Conservation (phyloP, 2,329 filamentous ascomycete species). For the Pseudogymnoascus sp. region DNA sequence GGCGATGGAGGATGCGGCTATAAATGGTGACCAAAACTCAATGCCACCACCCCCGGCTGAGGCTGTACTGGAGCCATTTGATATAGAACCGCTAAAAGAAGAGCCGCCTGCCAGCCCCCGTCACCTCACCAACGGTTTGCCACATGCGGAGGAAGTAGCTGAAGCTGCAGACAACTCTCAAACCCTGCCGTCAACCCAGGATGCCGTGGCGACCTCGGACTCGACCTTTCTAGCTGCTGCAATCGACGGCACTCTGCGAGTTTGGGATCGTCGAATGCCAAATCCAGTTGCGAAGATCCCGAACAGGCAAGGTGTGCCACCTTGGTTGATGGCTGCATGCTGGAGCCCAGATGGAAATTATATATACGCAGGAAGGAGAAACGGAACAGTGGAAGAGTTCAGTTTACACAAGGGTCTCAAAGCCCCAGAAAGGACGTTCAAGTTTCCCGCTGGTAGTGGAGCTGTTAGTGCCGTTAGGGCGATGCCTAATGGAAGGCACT, state of each 20-base stretch:
- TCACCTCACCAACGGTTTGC: slow-evolving; percentile 39
- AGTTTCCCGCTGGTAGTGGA: slow-evolving; percentile 82
- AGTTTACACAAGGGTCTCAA: slow-evolving; percentile 74
- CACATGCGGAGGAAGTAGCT: slow-evolving; percentile 38
- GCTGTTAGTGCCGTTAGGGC: slow-evolving; percentile 79
- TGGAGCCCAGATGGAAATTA: slow-evolving; percentile 95
- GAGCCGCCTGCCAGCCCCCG: background rate
- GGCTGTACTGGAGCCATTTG: slow-evolving; percentile 14
- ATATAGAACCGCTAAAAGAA: slow-evolving; percentile 1
- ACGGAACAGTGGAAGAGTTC: slow-evolving; percentile 91
- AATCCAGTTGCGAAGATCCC: slow-evolving; percentile 72
- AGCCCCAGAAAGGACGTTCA: slow-evolving; percentile 69
- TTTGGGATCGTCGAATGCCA: slow-evolving; percentile 80
- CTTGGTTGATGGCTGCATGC: slow-evolving; percentile 96
- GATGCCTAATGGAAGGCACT: slow-evolving; percentile 88
- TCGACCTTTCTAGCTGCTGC: slow-evolving; percentile 82
- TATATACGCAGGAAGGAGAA: slow-evolving; percentile 86
- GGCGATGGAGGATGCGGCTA: slow-evolving; percentile 20
- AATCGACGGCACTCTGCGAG: slow-evolving; percentile 78
- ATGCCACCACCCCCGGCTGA: slow-evolving; percentile 14
- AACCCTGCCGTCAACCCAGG: slow-evolving; percentile 36
- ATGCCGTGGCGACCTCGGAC: slow-evolving; percentile 55
- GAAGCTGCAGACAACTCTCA: slow-evolving; percentile 18
- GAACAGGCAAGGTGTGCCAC: slow-evolving; percentile 68
- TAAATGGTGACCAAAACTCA: background rate